Base-by-base conservation (phyloP, 352 stramenopile genomes). In the Phytopythium litorale region DNA sequence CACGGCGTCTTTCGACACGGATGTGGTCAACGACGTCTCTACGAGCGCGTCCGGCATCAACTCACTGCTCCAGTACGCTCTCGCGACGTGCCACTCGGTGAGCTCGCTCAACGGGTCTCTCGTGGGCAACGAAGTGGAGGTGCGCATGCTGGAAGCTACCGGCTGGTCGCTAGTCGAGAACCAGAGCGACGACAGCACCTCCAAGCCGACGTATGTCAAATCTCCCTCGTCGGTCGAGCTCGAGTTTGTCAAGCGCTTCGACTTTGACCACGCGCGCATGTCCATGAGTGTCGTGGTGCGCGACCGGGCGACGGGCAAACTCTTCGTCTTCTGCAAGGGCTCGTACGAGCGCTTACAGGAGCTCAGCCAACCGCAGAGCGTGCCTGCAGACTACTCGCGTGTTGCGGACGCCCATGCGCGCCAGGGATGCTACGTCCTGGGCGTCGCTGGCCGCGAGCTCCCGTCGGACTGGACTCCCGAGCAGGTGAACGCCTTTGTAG, bases 201-300 rank as follows among this genome's bases (percentile, higher is more conserved):
- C 30, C 7, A 56, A 13, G 2, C 51, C 63, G 33, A 64, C 66
- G 0, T 25, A 63, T 1, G 66, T 68, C 0, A 66, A 68, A 25
- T 76, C 63, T 5, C 66, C 63, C 0, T 45, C 19, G 5, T 45
- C 16, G 8, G 63, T 56, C 62, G 64, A 70, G 30, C 64, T 90
- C 5, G 66, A 81, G 42, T 72, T 96, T 18, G 46, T 97, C 37
- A 91, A 95, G 60, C 73, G 79, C 38, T 96, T 91, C 63, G 85
- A 94, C 48, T 97, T 97, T 64, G 87, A 96, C 61, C 79, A 91
- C 67, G 68, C 84, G 49, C 76, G 75, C 21, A 92, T 91, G 81
- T 91, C 78, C 46, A 90, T 94, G 70, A 94, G 80, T 62, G 87
- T 96, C 16, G 68, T 97, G 28, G 75, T 95, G 25, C 66, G 76